Evolutionary conservation across 2,329 filamentous ascomycete genomes (phyloP), one percentile per base, ranked within the genome.

Genomic region (Aspergillus novofumigatus): DNA sequence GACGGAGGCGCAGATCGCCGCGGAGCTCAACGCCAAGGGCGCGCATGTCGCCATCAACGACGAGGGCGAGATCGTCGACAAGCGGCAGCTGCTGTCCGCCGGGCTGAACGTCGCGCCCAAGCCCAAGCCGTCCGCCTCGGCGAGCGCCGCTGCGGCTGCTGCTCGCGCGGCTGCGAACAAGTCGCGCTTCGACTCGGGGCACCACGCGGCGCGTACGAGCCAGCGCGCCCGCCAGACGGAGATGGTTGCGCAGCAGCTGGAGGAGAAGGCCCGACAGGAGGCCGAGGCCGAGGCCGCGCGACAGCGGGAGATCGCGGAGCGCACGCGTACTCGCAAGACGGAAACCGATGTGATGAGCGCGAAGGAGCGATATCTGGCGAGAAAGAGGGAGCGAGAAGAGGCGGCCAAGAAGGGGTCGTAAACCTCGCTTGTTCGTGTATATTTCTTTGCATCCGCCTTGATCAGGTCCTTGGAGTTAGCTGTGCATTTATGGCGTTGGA

Each of bases 21-120:
- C 78, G 25, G 83, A 86, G 56, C 66, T 85, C 42, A 81, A 80
- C 53, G 76, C 77, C 9, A 65, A 66, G 7, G 77, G 77, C 21
- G 83, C 83, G 26, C 77, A 79, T 32, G 77, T 87, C 47, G 75
- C 80, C 10, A 65, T 87, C 59, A 87, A 87, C 60, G 85, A 88
- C 41, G 85, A 88, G 45, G 85, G 85, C 2, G 80, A 86, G 61
- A 79, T 88, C 8, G 81, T 84, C 29, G 85, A 88, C 64, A 87
- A 86, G 70, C 77, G 85, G 6, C 83, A 87, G 64, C 71, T 88
- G 2, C 78, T 88, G 8, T 77, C 77, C 29, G 85, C 84, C 3
- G 85, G 85, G 21, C 70, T 88, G 51, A 88, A 88, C 63, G 78
- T 87, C 41, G 80, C 80, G 1, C 76, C 79, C 2, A 85, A 83